Conservation (phyloP, 371 early-diverging fungal species). For the Mucor lusitanicus region DNA sequence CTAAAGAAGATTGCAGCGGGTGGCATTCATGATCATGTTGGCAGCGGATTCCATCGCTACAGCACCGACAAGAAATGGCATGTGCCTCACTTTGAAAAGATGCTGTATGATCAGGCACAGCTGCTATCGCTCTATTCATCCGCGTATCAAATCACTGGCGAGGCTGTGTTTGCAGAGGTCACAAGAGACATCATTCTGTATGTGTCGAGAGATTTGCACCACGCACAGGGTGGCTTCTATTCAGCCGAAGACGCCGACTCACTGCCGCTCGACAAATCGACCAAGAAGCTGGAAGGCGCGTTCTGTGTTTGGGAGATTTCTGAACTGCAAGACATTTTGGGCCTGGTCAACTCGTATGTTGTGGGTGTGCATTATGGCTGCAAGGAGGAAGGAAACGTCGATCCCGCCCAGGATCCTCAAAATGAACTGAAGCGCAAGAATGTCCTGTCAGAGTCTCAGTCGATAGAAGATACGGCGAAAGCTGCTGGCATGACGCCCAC, state of each 20-base stretch:
- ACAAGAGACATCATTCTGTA: slow-evolving; percentile 60
- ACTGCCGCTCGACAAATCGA: slow-evolving; percentile 37
- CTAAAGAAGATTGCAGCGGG: slow-evolving; percentile 57
- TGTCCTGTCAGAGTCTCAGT: slow-evolving; percentile 47
- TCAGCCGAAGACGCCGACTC: slow-evolving; percentile 80
- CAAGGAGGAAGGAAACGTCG: slow-evolving; percentile 59
- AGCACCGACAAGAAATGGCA: slow-evolving; percentile 51
- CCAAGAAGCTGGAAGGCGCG: slow-evolving; percentile 65
- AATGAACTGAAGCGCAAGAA: slow-evolving; percentile 64
- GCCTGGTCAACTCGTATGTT: slow-evolving; percentile 34
- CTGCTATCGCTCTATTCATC: slow-evolving; percentile 52
- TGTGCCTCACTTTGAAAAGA: slow-evolving; percentile 68
- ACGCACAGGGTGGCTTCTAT: slow-evolving; percentile 61
- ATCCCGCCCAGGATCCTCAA: slow-evolving; percentile 59
- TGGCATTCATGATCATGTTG: slow-evolving; percentile 57
- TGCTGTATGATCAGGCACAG: slow-evolving; percentile 76
- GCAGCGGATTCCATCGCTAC: slow-evolving; percentile 33
- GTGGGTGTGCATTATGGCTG: slow-evolving; percentile 55
- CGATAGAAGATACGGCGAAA: slow-evolving; percentile 47
- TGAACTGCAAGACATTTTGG: slow-evolving; percentile 51
- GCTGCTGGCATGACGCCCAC: slow-evolving; percentile 29
- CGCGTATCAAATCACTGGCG: slow-evolving; percentile 51
- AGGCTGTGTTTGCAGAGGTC: slow-evolving; percentile 45
- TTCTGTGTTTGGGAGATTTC: slow-evolving; percentile 65
- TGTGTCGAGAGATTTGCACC: slow-evolving; percentile 51